Evolutionary conservation across 495 filamentous ascomycete genomes (phyloP), one percentile per base, ranked within the genome.

Genomic region (Aspergillus bridgeri): DNA sequence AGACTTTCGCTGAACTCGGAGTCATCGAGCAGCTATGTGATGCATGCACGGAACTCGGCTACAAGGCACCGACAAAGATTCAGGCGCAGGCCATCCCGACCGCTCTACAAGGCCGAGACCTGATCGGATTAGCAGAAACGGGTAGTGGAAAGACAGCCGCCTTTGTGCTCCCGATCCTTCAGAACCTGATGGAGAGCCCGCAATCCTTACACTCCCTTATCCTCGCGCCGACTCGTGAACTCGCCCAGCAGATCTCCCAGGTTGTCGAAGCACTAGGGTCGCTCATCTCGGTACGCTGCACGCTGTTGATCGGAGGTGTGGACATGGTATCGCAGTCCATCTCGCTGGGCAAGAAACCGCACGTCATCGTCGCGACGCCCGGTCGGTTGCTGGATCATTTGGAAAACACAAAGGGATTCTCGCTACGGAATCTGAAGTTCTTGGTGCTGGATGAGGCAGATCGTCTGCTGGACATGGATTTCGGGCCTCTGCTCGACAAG

Each of bases 381-480:
- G 93, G 94, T 49, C 84, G 94, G 52, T 74, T 98, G 11, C 78
- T 97, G 3, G 94, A 98, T 64, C 94, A 98, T 68, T 76, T 97
- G 9, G 92, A 98, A 70, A 96, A 96, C 68, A 98, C 94, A 6
- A 96, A 96, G 69, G 93, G 94, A 8, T 98, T 98, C 71, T 89
- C 86, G 7, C 74, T 97, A 42, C 83, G 85, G 6, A 75, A 75
- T 17, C 75, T 97, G 4, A 90, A 91, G 64, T 96, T 92, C 63
- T 81, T 97, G 1, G 91, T 95, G 38, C 90, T 97, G 83, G 94
- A 97, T 62, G 94, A 98, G 72, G 94, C 93, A 24, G 93, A 98
- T 67, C 80, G 91, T 38, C 79, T 98, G 0, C 82, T 98, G 0
- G 94, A 98, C 66, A 85, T 96, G 71, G 93, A 97, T 72, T 98